Evolutionary conservation across 306 rosid species (phyloP), one percentile per base, ranked within the genome.

Genomic region (Boehmeria nivea): DNA sequence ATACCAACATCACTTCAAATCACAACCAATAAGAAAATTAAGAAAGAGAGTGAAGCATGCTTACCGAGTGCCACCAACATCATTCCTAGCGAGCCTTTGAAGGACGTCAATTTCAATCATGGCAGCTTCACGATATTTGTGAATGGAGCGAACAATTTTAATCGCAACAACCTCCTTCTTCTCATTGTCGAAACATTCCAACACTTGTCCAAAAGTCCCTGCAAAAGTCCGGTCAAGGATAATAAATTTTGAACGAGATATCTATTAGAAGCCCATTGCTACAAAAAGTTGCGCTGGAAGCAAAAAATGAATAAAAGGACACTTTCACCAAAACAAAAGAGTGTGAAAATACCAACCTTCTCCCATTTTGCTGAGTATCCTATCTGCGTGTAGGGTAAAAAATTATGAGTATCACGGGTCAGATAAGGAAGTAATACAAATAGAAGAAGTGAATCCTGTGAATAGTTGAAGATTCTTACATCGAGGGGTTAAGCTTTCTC

Each of bases 171-270:
- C 33, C 76, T 86, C 86, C 50, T 81, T 79, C 72, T 76, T 86
- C 63, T 83, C 95, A 65, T 70, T 69, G 69, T 83, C 91, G 40
- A 86, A 34, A 58, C 91, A 86, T 67, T 86, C 95, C 66, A 83
- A 72, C 23, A 83, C 95, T 76, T 81, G 91, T 48, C 95, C 95
- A 71, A 86, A 86, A 38, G 95, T 81, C 45, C 95, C 95, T 83
- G 70, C 28, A 64, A 28, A 48, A 71, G 39, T 64, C 50, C 19
- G 37, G 42, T 57, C 51, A 51, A 63, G 52, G 34, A 21, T n/a
- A 19, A n/a, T 25, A 17, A 48, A 37, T 47, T 21, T 15, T 23
- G 14, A 22, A 20, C 8, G 0, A 18, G 9, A 48, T 12, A 23
- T 21, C 31, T 1, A 23, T 9, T 2, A 8, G 10, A 44, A 44